These are phyloP conservation scores for Pseudomicrostroma phylloplanum DNA, from an alignment of 1,284 basidiomycete genomes.

Conservation along the genomic window DNA sequence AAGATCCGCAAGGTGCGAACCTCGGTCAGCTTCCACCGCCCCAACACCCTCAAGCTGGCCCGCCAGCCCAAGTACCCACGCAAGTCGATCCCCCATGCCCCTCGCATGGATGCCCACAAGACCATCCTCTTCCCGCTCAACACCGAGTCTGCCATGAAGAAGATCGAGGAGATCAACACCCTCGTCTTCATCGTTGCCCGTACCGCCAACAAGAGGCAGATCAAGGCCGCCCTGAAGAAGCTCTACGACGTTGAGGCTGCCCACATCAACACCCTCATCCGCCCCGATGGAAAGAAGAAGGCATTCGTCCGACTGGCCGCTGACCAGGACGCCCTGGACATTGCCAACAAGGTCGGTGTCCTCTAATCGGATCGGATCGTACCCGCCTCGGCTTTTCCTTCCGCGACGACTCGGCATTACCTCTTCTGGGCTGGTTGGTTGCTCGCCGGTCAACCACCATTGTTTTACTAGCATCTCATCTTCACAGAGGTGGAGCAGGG, in stretches of 20 bases:
- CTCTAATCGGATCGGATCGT: conserved; percentile 22
- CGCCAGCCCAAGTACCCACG: conserved; percentile 87
- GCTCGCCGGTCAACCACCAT: too few relatives aligned
- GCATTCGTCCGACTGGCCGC: conserved; percentile 90
- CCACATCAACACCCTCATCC: conserved; percentile 96
- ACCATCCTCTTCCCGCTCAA: conserved; percentile 72
- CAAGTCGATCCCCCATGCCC: conserved; percentile 87
- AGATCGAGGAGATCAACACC: conserved; percentile 99
- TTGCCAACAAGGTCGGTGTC: conserved; percentile 87
- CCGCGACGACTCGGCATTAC: too few relatives aligned
- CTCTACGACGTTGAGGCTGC: conserved; percentile 92
- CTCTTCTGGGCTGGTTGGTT: too few relatives aligned
- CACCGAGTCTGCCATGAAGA: conserved; percentile 62
- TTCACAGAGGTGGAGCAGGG: too few relatives aligned
- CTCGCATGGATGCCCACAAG: conserved; percentile 93
- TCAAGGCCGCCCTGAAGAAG: conserved; percentile 99
- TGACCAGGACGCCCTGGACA: conserved; percentile 94
- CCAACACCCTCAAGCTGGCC: conserved; percentile 81
- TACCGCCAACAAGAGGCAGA: conserved; percentile 94
- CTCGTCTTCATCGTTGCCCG: conserved; percentile 96
- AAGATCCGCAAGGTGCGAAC: conserved; percentile 75
- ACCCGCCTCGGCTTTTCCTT: too few relatives aligned
- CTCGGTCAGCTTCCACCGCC: conserved; percentile 89
- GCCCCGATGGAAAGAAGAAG: conserved; percentile 99
- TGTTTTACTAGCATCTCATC: too few relatives aligned